A percentile compares a stretch with the other conserved stretches of the same genome.
These are phyloP conservation scores for Neoboletus magnificus DNA, from an alignment of 768 basidiomycete genomes.

Conservation along the genomic window DNA sequence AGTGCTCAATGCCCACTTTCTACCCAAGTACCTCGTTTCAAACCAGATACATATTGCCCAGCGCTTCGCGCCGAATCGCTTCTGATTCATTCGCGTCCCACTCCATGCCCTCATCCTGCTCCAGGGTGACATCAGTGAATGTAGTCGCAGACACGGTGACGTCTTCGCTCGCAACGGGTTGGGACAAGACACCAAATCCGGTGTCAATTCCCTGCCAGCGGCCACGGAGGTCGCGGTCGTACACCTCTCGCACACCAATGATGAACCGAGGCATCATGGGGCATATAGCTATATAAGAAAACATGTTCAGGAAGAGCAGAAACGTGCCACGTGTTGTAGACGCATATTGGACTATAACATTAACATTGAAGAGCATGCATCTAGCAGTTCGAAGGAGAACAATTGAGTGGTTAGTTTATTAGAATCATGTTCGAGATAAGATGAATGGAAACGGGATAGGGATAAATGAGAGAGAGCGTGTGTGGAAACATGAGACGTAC, in stretches of 20 bases:
- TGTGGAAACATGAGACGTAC: background rate
- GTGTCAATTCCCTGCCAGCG: background rate
- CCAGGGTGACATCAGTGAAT: background rate
- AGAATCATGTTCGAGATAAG: background rate
- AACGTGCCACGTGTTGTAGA: no score
- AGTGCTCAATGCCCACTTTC: background rate
- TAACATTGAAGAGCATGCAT: no score
- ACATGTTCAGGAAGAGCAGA: background rate
- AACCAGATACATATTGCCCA: no score
- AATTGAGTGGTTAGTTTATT: background rate
- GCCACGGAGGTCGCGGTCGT: background rate
- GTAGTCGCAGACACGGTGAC: background rate
- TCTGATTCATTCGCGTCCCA: background rate
- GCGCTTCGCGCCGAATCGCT: background rate
- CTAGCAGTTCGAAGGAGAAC: no score
- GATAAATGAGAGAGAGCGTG: background rate
- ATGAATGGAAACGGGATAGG: no score
- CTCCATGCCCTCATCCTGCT: background rate
- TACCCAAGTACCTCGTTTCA: background rate
- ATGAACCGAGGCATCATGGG: constrained; percentile 8
- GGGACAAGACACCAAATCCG: constrained; percentile 1
- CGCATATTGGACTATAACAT: no score
- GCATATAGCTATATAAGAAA: background rate
- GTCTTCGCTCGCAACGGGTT: background rate
- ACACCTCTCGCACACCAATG: constrained; percentile 2